Conservation (phyloP, 1,139 yeast genomes). For the Sugiyamaella pinicola region DNA sequence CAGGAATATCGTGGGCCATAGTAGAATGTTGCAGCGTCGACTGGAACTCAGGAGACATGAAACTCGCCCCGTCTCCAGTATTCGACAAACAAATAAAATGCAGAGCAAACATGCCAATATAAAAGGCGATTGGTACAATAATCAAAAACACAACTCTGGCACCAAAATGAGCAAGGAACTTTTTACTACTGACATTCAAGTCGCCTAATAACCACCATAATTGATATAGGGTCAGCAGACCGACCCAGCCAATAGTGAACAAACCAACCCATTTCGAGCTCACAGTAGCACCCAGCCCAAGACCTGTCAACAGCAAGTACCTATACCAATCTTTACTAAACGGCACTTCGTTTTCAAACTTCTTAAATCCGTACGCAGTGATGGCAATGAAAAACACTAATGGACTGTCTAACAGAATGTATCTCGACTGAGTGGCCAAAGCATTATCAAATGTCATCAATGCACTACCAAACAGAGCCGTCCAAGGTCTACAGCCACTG, state of each 20-base stretch:
- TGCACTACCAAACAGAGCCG: constrained; percentile 67
- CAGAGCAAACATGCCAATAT: constrained; percentile 70
- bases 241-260: constrained; percentile 93
- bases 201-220: constrained; percentile 92
- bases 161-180: constrained; percentile 55
- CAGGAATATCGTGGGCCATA: constrained; percentile 67
- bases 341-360: constrained; percentile 78
- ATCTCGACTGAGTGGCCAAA: constrained; percentile 84
- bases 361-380: constrained; percentile 75
- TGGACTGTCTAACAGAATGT: constrained; percentile 88
- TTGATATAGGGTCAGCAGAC: constrained; percentile 69
- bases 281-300: constrained; percentile 83
- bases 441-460: constrained; percentile 83
- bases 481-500: constrained; percentile 81
- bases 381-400: constrained; percentile 88
- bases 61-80: constrained; percentile 87
- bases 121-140: constrained; percentile 69
- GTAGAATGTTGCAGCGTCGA: constrained; percentile 68
- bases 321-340: constrained; percentile 70
- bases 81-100: constrained; percentile 72
- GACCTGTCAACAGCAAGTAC: constrained; percentile 70
- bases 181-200: constrained; percentile 57
- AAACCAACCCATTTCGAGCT: constrained; percentile 97
- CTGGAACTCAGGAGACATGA: constrained; percentile 89
- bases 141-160: constrained; percentile 63